Evolutionary conservation across 441 rosid genomes (phyloP).

Genomic region (Syzygium syzygioides): DNA sequence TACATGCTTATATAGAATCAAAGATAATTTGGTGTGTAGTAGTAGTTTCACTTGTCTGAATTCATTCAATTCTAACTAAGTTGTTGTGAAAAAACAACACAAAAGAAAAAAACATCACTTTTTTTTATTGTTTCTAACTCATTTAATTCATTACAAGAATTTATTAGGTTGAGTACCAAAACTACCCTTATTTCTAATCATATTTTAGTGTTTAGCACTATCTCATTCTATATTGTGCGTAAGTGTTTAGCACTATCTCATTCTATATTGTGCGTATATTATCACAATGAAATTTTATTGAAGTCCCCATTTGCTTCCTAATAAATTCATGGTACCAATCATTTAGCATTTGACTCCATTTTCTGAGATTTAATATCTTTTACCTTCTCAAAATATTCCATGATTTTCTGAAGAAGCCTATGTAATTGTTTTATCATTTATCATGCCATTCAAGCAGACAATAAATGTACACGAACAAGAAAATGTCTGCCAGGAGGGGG

Average conservation of each 20-base stretch:
- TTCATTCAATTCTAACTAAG: not conserved
- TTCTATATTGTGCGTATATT: not conserved
- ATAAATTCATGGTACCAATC: not conserved
- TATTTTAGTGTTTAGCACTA: not conserved
- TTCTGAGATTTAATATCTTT: not conserved
- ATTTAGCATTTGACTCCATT: not conserved
- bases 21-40: not conserved
- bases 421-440: not conserved
- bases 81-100: not conserved
- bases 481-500: not conserved
- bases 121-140: not conserved
- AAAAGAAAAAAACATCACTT: not conserved
- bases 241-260: not conserved
- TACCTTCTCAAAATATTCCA: not conserved
- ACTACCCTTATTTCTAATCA: not conserved
- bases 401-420: not conserved
- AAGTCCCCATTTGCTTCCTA: not conserved
- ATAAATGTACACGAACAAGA: not conserved
- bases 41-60: not conserved
- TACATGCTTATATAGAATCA: not conserved
- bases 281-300: not conserved
- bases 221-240: not conserved
- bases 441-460: not conserved
- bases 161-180: not conserved
- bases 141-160: not conserved